A percentile compares a stretch with the other conserved stretches of the same genome.
Evolutionary conservation across 1,284 basidiomycete species (phyloP).

Genomic region (Ganoderma sinense): DNA sequence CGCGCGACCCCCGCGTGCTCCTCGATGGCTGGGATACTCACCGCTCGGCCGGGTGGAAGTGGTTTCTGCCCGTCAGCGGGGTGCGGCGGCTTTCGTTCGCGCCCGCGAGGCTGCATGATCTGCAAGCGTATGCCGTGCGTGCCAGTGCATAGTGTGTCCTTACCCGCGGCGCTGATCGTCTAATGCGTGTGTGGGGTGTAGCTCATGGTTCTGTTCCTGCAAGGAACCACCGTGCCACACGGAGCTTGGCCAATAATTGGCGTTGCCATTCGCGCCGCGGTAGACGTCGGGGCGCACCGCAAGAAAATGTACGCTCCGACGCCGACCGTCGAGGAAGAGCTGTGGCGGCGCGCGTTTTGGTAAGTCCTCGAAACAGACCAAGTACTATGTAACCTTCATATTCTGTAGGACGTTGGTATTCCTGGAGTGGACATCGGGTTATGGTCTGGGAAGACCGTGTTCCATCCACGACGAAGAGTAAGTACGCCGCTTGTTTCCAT

Average conservation of each 20-base stretch:
- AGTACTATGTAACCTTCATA: not conserved
- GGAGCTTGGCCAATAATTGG: conserved; percentile 58
- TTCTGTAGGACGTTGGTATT: conserved; percentile 61
- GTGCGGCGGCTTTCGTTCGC: conserved; percentile 62
- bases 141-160: too few species aligned
- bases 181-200: conserved; percentile 16
- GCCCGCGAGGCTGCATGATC: conserved; percentile 68
- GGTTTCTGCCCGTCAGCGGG: conserved; percentile 68
- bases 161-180: conserved; percentile 25
- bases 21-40: conserved; percentile 49
- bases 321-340: conserved; percentile 40
- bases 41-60: conserved; percentile 79
- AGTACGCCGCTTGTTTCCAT: conserved; percentile 31
- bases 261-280: conserved; percentile 55
- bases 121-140: conserved; percentile 62
- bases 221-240: conserved; percentile 56
- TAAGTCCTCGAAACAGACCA: conserved; percentile 36
- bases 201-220: conserved; percentile 45
- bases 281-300: conserved; percentile 52
- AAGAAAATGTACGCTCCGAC: conserved; percentile 40
- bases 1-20: conserved; percentile 71
- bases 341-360: conserved; percentile 84
- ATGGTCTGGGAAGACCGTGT: conserved; percentile 79
- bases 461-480: conserved; percentile 88
- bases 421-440: conserved; percentile 69